phyloP scores from a whole-genome alignment of 768 basidiomycete species.

The Leccinum variicolor region DNA sequence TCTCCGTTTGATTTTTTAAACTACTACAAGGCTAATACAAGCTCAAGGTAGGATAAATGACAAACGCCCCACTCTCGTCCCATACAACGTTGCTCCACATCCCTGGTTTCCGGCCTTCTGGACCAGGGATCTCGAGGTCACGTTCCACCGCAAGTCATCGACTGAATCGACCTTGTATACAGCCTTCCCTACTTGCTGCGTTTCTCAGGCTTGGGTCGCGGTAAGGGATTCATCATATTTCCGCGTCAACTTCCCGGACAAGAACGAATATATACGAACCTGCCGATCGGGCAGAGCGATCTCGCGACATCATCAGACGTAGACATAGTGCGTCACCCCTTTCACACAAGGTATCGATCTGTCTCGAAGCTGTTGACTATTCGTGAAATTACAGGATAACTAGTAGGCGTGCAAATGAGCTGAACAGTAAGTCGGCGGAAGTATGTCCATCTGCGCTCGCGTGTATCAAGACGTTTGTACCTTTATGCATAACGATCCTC shows the following conservation, averaged over 20 bases:
- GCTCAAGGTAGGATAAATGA: conserved; percentile 96
- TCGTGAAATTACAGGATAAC: background rate
- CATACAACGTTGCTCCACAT: conserved; percentile 89
- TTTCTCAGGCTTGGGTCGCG: conserved; percentile 94
- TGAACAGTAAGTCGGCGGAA: background rate
- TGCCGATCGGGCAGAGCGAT: conserved; percentile 81
- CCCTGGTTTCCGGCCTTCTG: conserved; percentile 67
- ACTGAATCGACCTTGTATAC: conserved; percentile 93
- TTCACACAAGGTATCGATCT: background rate
- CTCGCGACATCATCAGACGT: too few relatives aligned
- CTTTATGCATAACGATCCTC: background rate
- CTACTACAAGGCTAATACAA: too few relatives aligned
- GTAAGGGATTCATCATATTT: conserved; percentile 93
- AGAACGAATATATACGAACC: conserved; percentile 90
- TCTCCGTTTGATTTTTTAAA: too few relatives aligned
- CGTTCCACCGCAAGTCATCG: conserved; percentile 88
- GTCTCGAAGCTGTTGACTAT: background rate
- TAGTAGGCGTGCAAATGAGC: background rate
- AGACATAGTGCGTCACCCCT: too few relatives aligned
- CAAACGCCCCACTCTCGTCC: conserved; percentile 96
- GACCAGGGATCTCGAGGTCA: conserved; percentile 81
- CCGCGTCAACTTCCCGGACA: conserved; percentile 82
- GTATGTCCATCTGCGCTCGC: too few relatives aligned
- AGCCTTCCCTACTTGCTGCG: conserved; percentile 90
- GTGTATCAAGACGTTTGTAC: too few relatives aligned